Evolutionary conservation across 129 eudicot species (phyloP), one percentile per base, ranked within the genome.

Genomic region (Oenanthe sinensis): DNA sequence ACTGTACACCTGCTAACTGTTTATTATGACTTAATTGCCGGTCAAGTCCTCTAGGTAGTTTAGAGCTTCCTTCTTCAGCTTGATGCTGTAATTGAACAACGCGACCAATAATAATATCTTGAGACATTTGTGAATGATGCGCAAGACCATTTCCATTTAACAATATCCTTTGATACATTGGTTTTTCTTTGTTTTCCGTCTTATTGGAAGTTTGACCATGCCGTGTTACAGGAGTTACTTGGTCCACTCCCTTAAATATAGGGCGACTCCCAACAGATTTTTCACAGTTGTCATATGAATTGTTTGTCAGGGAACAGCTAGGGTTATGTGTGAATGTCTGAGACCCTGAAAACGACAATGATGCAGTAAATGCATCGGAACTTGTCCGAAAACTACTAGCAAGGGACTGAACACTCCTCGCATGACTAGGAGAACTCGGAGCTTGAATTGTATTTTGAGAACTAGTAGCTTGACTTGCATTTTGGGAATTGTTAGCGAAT

Each of bases 241-340:
- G 76, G 79, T 90, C 91, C 67, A 90, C 85, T 68, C 95, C 97
- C 81, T 90, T 89, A 87, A 96, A 96, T 52, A 96, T 44, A 19
- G 99, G 99, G 28, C 92, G 92, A 81, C 99, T 96, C 22, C 84
- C 84, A 80, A 96, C 99, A 45, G 99, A 96, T 85, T 96, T 79
- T 83, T 96, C 99, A 83, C 75, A 88, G 76, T 75, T 78, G 69
- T 96, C 99, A 78, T 85, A 71, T 50, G 92, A 83, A 78, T 85
- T 86, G 42, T 96, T 92, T 2, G 94, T 92, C 50, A 96, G 71
- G 14, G 99, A 96, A 77, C 99, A 96, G 86, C 99, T 96, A 71
- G 97, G 99, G 71, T 96, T 96, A 85, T 93, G 98, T 46, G 87
- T 86, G 78, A 81, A 89, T 77, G 86, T 88, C 68, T 90, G 97